A percentile compares a stretch with the other conserved stretches of the same genome.
Evolutionary conservation across 768 basidiomycete genomes (phyloP).

Genomic region (Leccinum imitatum): DNA sequence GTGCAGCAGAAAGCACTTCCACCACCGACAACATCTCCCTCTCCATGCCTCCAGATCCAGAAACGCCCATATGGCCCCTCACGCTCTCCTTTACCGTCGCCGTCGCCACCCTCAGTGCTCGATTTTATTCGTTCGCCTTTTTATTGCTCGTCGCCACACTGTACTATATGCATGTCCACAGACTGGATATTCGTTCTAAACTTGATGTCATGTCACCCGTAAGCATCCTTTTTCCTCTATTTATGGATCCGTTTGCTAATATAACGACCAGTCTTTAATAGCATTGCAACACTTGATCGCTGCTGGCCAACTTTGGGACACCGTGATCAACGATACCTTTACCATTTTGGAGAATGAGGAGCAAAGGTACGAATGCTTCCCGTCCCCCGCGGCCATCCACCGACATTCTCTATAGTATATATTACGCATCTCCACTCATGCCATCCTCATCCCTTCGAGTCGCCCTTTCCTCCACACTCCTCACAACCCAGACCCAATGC

Average conservation of each 20-base stretch:
- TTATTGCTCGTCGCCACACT: slow-evolving; percentile 38
- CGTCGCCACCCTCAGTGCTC: slow-evolving; percentile 42
- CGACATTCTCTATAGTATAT: neutral
- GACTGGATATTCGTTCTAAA: slow-evolving; percentile 31
- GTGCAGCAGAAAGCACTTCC: slow-evolving; percentile 31
- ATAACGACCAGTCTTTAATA: slow-evolving; percentile 53
- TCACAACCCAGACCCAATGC: slow-evolving; percentile 76
- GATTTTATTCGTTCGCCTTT: slow-evolving; percentile 43
- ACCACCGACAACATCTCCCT: slow-evolving; percentile 24
- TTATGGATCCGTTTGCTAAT: slow-evolving; percentile 2
- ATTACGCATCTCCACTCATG: neutral
- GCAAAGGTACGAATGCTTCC: slow-evolving; percentile 46
- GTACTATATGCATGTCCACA: slow-evolving; percentile 41
- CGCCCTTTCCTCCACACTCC: slow-evolving; percentile 69
- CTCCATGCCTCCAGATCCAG: slow-evolving; percentile 35
- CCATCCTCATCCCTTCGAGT: slow-evolving; percentile 49
- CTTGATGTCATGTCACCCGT: slow-evolving; percentile 55
- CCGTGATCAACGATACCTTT: slow-evolving; percentile 68
- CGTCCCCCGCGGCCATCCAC: no score
- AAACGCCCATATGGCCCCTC: slow-evolving; percentile 37
- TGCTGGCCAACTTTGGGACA: slow-evolving; percentile 73
- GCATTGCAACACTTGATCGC: slow-evolving; percentile 65
- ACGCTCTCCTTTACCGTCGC: slow-evolving; percentile 40
- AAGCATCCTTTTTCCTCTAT: slow-evolving; percentile 25
- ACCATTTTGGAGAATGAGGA: slow-evolving; percentile 68